Evolutionary conservation across 1,139 yeast genomes (phyloP), one percentile per base, ranked within the genome.

Genomic region (Taphrina populina): DNA sequence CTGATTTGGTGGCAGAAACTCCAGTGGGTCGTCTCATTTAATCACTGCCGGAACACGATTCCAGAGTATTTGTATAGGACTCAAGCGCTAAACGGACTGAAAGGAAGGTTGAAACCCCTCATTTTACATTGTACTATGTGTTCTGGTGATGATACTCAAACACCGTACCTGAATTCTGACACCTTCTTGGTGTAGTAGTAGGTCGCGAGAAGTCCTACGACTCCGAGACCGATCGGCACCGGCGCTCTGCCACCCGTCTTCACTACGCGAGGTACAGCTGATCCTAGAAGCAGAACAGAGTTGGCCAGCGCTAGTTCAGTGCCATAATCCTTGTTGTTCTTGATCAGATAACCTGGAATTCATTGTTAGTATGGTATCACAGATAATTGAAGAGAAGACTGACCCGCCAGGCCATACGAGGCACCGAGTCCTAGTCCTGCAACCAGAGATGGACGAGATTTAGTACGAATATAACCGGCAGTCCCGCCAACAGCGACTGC

Each of bases 241-340:
- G 95, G 94, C 67, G 85, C 86, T 61, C 73, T 75, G 17, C 80
- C 73, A 36, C 81, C 79, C 47, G 80, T 64, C 43, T 40, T 35
- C 19, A 35, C 32, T 7, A 90, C 81, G 64, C 97, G 77, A 19
- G 81, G 78, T 15, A 84, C 64, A 7, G 94, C 90, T 20, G 92
- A 88, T 39, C 77, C 77, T 11, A 83, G 70, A 63, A 88, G 75
- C 10, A 84, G 66, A 0, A 80, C 65, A 20, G 95, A 83, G 1
- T 90, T 78, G 7, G 82, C 85, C 56, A 88, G 72, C 0, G 96
- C 95, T 39, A 84, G 67, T 67, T 86, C 92, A 62, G 88, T 75
- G 30, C 96, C 96, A 71, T 80, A 80, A 67, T 85, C 88, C 59
- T 81, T 82, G 67, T 87, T 86, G 59, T 82, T 73, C 61, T 79